Evolutionary conservation across 108 stramenopile genomes (phyloP), one percentile per base, ranked within the genome.

Genomic region (Aurantiochytrium sp.): DNA sequence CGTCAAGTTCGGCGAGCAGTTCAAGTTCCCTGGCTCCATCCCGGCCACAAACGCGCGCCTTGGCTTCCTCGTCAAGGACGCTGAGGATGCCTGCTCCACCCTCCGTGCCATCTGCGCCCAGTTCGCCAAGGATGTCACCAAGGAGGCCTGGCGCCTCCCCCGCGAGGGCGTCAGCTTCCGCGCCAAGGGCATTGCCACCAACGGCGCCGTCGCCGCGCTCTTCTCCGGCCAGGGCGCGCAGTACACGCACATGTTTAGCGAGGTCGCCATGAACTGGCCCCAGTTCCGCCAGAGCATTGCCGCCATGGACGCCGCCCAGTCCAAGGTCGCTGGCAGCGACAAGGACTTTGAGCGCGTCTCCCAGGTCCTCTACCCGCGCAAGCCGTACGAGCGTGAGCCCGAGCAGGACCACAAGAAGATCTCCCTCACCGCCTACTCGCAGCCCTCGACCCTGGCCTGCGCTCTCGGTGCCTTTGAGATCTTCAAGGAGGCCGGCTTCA

Each of bases 321-420:
- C 14, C 42, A 69, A 69, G 64, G 64, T 69, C 42, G 64, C 64
- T 18, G 64, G 64, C 0, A 23, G 10, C 8, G 64, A 69, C 64
- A 69, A 69, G 64, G 64, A 69, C 64, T 69, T 42, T 23, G 64
- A 69, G 64, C 64, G 64, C 42, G 64, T 69, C 64, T 69, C 64
- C 14, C 64, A 69, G 42, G 64, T 69, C 64, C 64, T 69, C 64
- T 69, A 69, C 64, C 64, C 64, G 64, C 64, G 64, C 42, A 69
- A 69, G 64, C 64, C 64, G 10, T 69, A 69, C 64, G 42, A 69
- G 35, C 42, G 35, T 18, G 64, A 69, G 64, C 64, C 8, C 14
- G 64, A 69, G 64, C 64, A 69, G 64, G 64, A 69, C 64, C 64
- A 69, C 64, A 69, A 69, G 64, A 69, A 69, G 64, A 69, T 69